Conservation (phyloP, 352 stramenopile genomes). For the Phytopythium delawarense region DNA sequence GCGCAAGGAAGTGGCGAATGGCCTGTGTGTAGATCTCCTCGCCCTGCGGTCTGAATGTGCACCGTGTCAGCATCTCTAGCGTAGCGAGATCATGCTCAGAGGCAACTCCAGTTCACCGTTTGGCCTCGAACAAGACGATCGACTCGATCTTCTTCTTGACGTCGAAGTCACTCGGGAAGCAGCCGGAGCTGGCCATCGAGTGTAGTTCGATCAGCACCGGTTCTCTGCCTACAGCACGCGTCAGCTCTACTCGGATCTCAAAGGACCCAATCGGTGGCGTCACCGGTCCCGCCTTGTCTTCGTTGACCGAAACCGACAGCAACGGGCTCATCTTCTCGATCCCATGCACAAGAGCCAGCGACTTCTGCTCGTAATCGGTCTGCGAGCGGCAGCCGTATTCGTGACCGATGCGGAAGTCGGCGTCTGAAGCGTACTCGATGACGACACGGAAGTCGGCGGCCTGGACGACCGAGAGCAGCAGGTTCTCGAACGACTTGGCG, state of each 20-base stretch:
- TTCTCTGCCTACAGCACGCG: slow-evolving; percentile 15
- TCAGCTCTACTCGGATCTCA: slow-evolving; percentile 49
- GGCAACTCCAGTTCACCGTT: slow-evolving; percentile 22
- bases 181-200: slow-evolving; percentile 46
- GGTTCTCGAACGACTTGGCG: slow-evolving; percentile 54
- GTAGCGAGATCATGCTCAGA: neutral
- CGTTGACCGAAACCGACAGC: slow-evolving; percentile 40
- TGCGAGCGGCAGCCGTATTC: slow-evolving; percentile 50
- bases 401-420: slow-evolving; percentile 27
- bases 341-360: slow-evolving; percentile 21
- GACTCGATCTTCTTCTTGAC: slow-evolving; percentile 52
- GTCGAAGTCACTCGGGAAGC: slow-evolving; percentile 42
- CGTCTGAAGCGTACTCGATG: slow-evolving; percentile 32
- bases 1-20: slow-evolving; percentile 49
- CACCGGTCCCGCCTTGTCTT: slow-evolving; percentile 9
- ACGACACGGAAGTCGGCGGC: slow-evolving; percentile 41
- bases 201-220: slow-evolving; percentile 38
- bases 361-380: slow-evolving; percentile 48
- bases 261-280: slow-evolving; percentile 34
- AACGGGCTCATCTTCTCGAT: slow-evolving; percentile 55
- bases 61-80: neutral
- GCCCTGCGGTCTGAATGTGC: slow-evolving; percentile 25
- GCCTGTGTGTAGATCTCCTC: slow-evolving; percentile 57
- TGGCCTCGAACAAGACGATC: slow-evolving; percentile 56
- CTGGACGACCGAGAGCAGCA: slow-evolving; percentile 48